phyloP scores from a whole-genome alignment of 345 rosid species.

The Crucihimalaya himalaica region DNA sequence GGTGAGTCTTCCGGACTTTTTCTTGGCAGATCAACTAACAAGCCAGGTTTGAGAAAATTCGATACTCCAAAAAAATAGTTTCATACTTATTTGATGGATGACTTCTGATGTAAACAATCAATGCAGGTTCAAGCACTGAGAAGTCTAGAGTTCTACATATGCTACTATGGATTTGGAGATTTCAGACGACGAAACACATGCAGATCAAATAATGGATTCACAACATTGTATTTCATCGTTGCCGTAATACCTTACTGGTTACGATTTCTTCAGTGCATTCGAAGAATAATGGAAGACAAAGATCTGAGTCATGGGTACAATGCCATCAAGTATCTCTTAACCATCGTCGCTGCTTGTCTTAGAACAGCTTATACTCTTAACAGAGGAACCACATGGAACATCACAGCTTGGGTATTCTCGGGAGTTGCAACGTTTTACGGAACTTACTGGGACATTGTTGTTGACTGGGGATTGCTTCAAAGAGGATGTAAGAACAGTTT shows the following conservation, averaged over 20 bases:
- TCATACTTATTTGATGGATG: background rate
- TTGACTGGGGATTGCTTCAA: slow-evolving; percentile 74
- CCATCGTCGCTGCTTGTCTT: slow-evolving; percentile 57
- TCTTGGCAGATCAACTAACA: slow-evolving; percentile 80
- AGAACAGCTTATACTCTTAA: slow-evolving; percentile 56
- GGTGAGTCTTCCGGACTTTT: slow-evolving; percentile 79
- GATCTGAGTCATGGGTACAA: slow-evolving; percentile 52
- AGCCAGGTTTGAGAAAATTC: slow-evolving; percentile 58
- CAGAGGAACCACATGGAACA: slow-evolving; percentile 42
- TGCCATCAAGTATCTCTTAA: slow-evolving; percentile 59
- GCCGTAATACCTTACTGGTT: slow-evolving; percentile 59
- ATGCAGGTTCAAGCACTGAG: slow-evolving; percentile 63
- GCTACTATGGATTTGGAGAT: slow-evolving; percentile 75
- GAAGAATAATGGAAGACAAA: slow-evolving; percentile 61
- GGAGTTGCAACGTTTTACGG: slow-evolving; percentile 46
- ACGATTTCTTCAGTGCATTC: slow-evolving; percentile 64
- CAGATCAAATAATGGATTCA: slow-evolving; percentile 37
- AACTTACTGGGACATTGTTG: slow-evolving; percentile 71
- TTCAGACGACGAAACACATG: slow-evolving; percentile 47
- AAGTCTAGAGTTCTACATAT: slow-evolving; percentile 69
- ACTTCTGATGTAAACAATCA: background rate
- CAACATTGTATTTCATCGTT: slow-evolving; percentile 51
- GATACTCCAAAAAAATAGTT: background rate
- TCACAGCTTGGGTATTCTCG: slow-evolving; percentile 53
- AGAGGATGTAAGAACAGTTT: slow-evolving; percentile 52